Base-by-base conservation (phyloP, 768 basidiomycete genomes). In the Polyporus arcularius region DNA sequence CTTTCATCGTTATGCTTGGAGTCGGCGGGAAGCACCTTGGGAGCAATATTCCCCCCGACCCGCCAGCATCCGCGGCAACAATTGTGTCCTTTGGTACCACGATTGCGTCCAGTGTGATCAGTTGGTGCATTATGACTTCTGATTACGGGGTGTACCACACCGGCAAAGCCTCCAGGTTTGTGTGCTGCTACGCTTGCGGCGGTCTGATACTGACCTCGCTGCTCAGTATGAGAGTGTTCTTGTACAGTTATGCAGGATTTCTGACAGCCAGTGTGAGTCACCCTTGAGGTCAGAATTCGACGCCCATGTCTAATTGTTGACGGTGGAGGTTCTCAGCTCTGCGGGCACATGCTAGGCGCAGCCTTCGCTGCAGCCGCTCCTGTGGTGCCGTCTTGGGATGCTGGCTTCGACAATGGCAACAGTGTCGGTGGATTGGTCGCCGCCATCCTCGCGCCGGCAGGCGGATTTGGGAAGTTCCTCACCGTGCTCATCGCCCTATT, bases 61-160 rank as follows among this genome's bases (percentile, higher is more conserved):
- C 42, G 14, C 68, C 76, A 5, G 75, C 79, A 1, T 75, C 74
- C 0, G 66, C 73, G 2, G 61, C 74, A 0, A 60, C 65, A 0
- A 64, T 82, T 0, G 61, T 84, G 40, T 78, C 81, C 2, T 84
- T 80, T 67, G 74, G 76, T 4, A 78, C 81, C 2, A 76, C 78
- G 0, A 63, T 81, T 31, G 76, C 77, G 3, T 76, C 82, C 0
- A 80, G 75, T 52, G 71, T 81, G 9, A 70, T 81, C 61, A 77
- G 78, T 48, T 80, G 75, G 74, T 75, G 75, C 52, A 63, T 75
- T 1, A 74, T 82, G 72, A 78, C 75, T 0, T 71, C 80, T 1
- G 82, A 84, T 58, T 82, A 82, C 53, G 80, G 80, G 7, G 76
- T 80, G 26, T 82, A 82, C 60, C 80, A 83, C 63, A 63, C 62